These are phyloP conservation scores for Pythium folliculosum DNA, from an alignment of 352 stramenopile genomes.

Conservation along the genomic window DNA sequence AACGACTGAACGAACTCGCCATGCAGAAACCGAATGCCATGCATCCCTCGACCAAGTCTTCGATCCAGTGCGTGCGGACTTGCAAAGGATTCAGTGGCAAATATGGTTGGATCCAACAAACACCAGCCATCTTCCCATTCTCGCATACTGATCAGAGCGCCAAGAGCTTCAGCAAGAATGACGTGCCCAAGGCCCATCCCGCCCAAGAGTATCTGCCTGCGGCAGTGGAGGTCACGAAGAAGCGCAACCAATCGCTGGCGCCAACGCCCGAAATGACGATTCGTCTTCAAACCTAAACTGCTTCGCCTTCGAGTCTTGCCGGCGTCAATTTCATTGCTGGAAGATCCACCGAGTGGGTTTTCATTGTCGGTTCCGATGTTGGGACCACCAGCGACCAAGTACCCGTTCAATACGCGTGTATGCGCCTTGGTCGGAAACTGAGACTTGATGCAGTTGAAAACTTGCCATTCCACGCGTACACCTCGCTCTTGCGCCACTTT, in stretches of 20 bases:
- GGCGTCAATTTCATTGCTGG: neutral
- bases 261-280: slow-evolving; percentile 25
- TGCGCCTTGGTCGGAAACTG: slow-evolving; percentile 37
- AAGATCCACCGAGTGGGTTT: neutral
- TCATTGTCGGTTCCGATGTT: slow-evolving; percentile 15
- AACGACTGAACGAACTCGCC: slow-evolving; percentile 29
- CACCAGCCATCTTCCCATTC: slow-evolving; percentile 34
- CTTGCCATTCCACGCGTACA: slow-evolving; percentile 33
- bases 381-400: slow-evolving; percentile 40
- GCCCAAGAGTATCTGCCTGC: slow-evolving; percentile 27
- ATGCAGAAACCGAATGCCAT: slow-evolving; percentile 27
- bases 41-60: slow-evolving; percentile 2
- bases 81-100: neutral
- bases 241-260: slow-evolving; percentile 25
- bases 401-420: slow-evolving; percentile 32
- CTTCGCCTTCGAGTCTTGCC: neutral
- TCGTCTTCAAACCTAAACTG: slow-evolving; percentile 16
- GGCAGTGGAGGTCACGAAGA: slow-evolving; percentile 31
- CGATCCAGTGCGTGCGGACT: neutral
- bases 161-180: slow-evolving; percentile 28
- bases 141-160: slow-evolving; percentile 22
- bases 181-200: slow-evolving; percentile 42
- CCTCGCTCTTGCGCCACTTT: slow-evolving; percentile 28
- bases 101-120: slow-evolving; percentile 23
- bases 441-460: slow-evolving; percentile 45